These are phyloP conservation scores for Pythium myriotylum DNA, from an alignment of 352 stramenopile genomes.

Conservation along the genomic window DNA sequence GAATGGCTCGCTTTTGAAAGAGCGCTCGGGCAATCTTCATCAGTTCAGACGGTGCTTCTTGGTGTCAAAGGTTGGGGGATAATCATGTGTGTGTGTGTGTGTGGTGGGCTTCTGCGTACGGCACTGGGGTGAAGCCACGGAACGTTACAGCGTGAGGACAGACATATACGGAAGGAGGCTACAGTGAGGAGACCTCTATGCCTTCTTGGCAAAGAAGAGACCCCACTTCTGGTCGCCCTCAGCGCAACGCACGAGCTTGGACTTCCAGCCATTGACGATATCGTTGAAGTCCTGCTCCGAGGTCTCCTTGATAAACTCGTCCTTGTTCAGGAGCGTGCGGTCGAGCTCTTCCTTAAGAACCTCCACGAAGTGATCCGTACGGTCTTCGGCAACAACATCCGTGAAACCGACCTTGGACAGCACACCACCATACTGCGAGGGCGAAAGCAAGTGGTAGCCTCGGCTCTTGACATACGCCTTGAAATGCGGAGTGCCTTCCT, in stretches of 20 bases:
- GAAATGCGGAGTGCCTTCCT: constrained; percentile 30
- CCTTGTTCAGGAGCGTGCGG: constrained; percentile 33
- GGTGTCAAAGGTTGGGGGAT: not conserved
- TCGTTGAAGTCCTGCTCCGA: constrained; percentile 42
- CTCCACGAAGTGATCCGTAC: constrained; percentile 41
- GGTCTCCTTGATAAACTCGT: constrained; percentile 43
- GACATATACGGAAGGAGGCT: constrained; percentile 1
- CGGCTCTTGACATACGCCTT: constrained; percentile 39
- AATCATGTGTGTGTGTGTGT: not conserved
- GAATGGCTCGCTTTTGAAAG: constrained; percentile 2
- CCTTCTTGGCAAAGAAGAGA: constrained; percentile 37
- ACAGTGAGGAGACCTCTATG: constrained; percentile 5
- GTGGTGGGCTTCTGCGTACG: not conserved
- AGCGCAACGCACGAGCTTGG: constrained; percentile 41
- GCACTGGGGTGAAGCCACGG: not conserved
- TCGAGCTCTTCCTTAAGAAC: constrained; percentile 41
- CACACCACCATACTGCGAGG: constrained; percentile 34
- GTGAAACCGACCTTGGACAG: constrained; percentile 34
- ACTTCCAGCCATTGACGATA: constrained; percentile 42
- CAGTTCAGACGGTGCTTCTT: not conserved
- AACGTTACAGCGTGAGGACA: constrained; percentile 3
- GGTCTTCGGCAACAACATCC: constrained; percentile 36
- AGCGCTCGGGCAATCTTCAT: not conserved
- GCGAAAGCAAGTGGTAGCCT: constrained; percentile 38
- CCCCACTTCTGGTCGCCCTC: constrained; percentile 52